phyloP scores from a whole-genome alignment of 2,329 filamentous ascomycete species.

The Colletotrichum aenigma region DNA sequence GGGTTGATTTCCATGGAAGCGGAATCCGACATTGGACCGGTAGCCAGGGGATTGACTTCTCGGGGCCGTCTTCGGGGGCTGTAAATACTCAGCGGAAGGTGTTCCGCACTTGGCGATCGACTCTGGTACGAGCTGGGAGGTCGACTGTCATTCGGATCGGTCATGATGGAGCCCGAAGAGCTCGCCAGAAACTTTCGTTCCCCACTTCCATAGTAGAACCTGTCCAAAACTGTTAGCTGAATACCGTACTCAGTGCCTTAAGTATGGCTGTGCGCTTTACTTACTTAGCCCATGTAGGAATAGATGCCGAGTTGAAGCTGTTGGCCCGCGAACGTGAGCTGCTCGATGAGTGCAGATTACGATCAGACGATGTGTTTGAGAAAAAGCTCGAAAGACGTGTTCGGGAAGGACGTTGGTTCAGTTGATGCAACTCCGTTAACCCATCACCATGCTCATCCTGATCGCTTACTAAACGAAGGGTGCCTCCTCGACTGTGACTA shows the following conservation, averaged over 20 bases:
- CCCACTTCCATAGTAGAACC: constrained; percentile 74
- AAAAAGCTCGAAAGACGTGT: constrained; percentile 57
- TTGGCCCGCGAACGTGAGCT: constrained; percentile 54
- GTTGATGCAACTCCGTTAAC: constrained; percentile 61
- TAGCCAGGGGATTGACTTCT: constrained; percentile 33
- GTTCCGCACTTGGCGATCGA: constrained; percentile 55
- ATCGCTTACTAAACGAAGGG: constrained; percentile 54
- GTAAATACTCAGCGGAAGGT: constrained; percentile 48
- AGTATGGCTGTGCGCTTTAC: neutral
- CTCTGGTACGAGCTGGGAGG: constrained; percentile 48
- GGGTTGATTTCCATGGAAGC: constrained; percentile 51
- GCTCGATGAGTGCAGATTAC: constrained; percentile 55
- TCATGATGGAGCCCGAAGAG: constrained; percentile 50
- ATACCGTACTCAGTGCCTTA: too few species aligned
- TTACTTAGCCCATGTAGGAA: constrained; percentile 62
- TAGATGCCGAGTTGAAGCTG: constrained; percentile 47
- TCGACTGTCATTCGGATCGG: constrained; percentile 53
- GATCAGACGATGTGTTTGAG: constrained; percentile 53
- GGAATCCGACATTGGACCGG: constrained; percentile 29
- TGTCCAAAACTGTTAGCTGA: constrained; percentile 34
- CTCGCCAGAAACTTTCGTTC: constrained; percentile 58
- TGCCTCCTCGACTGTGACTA: constrained; percentile 44
- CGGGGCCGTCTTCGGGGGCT: constrained; percentile 49
- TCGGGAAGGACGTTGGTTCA: constrained; percentile 58
- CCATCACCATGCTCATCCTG: constrained; percentile 70